Evolutionary conservation across 2,329 filamentous ascomycete genomes (phyloP), one percentile per base, ranked within the genome.

Genomic region (Xylariaceae sp.): DNA sequence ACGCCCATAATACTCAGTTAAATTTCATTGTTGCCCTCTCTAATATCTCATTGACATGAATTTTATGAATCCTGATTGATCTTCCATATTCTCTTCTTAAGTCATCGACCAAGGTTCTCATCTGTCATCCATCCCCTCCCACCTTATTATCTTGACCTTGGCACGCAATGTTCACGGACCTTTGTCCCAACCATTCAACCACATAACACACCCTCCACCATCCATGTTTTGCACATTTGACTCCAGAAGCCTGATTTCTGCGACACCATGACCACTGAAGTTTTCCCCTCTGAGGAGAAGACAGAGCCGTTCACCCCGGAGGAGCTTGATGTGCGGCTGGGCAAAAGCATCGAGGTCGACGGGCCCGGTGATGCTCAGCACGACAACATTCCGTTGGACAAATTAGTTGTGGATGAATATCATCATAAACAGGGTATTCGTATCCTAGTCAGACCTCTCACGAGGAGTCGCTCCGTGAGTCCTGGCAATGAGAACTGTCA

Each of bases 301-400:
- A 82, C 78, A 37, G 76, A 81, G 64, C 75, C 77, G 8, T 78
- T 80, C 55, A 77, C 77, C 8, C 69, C 78, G 52, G 73, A 75
- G 40, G 76, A 81, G 61, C 71, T 80, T 51, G 71, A 77, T 40
- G 64, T 71, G 21, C 74, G 76, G 16, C 64, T 78, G 47, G 53
- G 54, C 35, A 68, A 66, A 48, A 64, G 60, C 55, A 65, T 77
- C 44, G 67, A 70, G 37, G 67, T 74, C 45, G 71, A 75, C 45
- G 70, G 71, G 50, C 57, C 69, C 49, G 61, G 64, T 37, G 60
- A 67, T 38, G 54, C 62, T 20, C 64, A 67, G 35, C 61, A 66
- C 51, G 68, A 69, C 50, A 65, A 67, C 21, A 70, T 80, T n/a
- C 74, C 76, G 20, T 67, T 82, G 49, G 77, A 81, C 57, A 64